Percentiles rank a stretch among this genome's conserved stretches.
phyloP scores from a whole-genome alignment of 192 early-diverging fungal genomes.

The Backusella luteola region DNA sequence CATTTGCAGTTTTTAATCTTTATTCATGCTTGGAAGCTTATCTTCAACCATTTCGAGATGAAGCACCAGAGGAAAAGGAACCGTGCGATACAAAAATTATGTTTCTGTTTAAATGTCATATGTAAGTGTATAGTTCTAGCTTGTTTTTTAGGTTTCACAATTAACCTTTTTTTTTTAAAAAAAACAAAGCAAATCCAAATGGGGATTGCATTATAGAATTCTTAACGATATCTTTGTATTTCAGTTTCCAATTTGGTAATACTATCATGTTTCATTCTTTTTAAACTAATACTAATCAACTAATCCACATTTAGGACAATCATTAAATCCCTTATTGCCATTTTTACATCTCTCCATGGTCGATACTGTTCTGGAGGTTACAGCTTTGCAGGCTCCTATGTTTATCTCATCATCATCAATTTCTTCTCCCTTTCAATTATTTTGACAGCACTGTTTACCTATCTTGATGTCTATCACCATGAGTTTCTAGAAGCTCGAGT shows the following conservation, averaged over 20 bases:
- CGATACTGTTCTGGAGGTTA: conserved; percentile 28
- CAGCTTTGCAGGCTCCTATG: conserved; percentile 33
- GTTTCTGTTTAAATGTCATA: conserved; percentile 21
- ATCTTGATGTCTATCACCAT: conserved; percentile 28
- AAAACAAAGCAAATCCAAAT: conserved; percentile 26
- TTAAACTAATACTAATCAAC: not conserved
- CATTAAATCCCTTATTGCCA: conserved; percentile 30
- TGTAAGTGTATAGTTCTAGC: conserved; percentile 20
- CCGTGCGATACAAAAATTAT: conserved; percentile 24
- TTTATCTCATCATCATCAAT: conserved; percentile 35
- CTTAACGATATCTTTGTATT: conserved; percentile 33
- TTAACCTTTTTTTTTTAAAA: not conserved
- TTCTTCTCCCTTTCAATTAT: conserved; percentile 32
- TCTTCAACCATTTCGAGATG: conserved; percentile 29
- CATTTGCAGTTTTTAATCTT: conserved; percentile 40
- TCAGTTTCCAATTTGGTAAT: conserved; percentile 39
- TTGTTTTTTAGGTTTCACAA: not conserved
- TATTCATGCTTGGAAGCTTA: conserved; percentile 33
- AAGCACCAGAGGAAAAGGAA: conserved; percentile 19
- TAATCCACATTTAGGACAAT: conserved; percentile 8
- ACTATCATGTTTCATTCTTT: not conserved
- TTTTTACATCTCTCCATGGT: conserved; percentile 29
- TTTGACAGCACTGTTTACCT: conserved; percentile 32
- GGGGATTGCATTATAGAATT: conserved; percentile 36
- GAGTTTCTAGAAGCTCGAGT: conserved; percentile 26